Evolutionary conservation across 148 eudicot species (phyloP), one percentile per base, ranked within the genome.

Genomic region (Hydrangea macrophylla): DNA sequence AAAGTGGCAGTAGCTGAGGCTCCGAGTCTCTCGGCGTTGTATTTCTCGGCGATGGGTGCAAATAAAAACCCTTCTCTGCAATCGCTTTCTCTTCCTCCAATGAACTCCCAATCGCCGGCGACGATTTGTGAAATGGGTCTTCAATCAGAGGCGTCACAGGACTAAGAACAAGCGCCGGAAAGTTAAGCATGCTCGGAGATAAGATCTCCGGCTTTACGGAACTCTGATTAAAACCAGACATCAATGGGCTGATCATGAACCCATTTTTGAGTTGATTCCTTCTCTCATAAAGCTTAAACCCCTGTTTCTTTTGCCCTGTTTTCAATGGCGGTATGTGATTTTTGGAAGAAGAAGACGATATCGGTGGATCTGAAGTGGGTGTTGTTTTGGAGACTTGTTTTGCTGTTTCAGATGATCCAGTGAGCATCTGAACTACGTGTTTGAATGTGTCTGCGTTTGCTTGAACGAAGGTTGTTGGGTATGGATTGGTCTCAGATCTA

Each of bases 371-470:
- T 31, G 30, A 55, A 50, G 55, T 27, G 42, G 62, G 64, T 26
- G 60, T 15, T 10, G 50, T 42, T 37, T 61, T 57, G 13, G 66
- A 55, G 15, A 73, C 76, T 25, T 65, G 73, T 25, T 62, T 73
- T 9, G 71, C 65, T 40, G 81, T 66, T 55, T 72, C 74, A 15
- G 92, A 55, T 28, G 97, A 84, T 18, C 98, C 98, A 28, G 98
- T 92, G 11, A 92, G 87, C 88, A 86, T 81, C 53, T 92, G 98
- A 48, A 92, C 98, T 0, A 92, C 94, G 53, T 90, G 90, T 66
- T 92, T 92, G 84, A 92, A 92, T 17, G 86, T 75, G 26, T 82
- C 36, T 54, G 92, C 76, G 73, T 90, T 90, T 0, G 98, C 96
- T 23, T 90, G 91, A 65, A 92, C 92, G 56, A 92, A 90, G 26